phyloP scores from a whole-genome alignment of 2,329 filamentous ascomycete genomes.

The Pestalotiopsis sp. region DNA sequence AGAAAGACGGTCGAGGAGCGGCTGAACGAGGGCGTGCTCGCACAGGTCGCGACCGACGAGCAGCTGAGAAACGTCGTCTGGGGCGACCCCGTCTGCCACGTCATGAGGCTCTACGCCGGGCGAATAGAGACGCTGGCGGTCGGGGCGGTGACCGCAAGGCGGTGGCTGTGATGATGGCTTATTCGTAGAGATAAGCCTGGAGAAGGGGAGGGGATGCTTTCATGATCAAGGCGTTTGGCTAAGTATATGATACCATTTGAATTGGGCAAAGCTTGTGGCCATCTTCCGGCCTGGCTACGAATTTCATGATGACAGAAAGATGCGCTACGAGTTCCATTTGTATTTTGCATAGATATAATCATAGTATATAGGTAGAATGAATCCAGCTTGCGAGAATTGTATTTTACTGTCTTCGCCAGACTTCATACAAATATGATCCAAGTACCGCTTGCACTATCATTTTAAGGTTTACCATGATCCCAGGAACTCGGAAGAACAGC shows the following conservation, averaged over 20 bases:
- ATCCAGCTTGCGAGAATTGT: neutral
- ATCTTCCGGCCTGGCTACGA: neutral
- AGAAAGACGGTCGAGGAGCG: slow-evolving; percentile 53
- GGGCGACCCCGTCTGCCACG: slow-evolving; percentile 79
- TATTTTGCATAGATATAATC: neutral
- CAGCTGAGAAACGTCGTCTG: slow-evolving; percentile 73
- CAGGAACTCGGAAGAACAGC: neutral
- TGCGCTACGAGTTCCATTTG: neutral
- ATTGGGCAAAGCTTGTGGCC: neutral
- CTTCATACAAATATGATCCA: neutral
- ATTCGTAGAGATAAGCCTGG: neutral
- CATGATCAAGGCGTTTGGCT: slow-evolving; percentile 6
- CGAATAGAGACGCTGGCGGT: slow-evolving; percentile 74
- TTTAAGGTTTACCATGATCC: too few relatives aligned
- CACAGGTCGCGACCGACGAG: slow-evolving; percentile 69
- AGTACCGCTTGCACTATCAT: too few relatives aligned
- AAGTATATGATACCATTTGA: slow-evolving; percentile 11
- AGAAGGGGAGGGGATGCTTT: neutral
- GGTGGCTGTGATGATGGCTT: slow-evolving; percentile 15
- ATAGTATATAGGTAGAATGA: neutral
- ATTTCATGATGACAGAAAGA: neutral
- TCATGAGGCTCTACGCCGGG: slow-evolving; percentile 76
- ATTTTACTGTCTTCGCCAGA: neutral
- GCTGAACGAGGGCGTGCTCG: slow-evolving; percentile 65
- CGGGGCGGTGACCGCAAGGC: slow-evolving; percentile 60